These are phyloP conservation scores for Alternaria triticina DNA, from an alignment of 2,329 filamentous ascomycete genomes.

Conservation along the genomic window DNA sequence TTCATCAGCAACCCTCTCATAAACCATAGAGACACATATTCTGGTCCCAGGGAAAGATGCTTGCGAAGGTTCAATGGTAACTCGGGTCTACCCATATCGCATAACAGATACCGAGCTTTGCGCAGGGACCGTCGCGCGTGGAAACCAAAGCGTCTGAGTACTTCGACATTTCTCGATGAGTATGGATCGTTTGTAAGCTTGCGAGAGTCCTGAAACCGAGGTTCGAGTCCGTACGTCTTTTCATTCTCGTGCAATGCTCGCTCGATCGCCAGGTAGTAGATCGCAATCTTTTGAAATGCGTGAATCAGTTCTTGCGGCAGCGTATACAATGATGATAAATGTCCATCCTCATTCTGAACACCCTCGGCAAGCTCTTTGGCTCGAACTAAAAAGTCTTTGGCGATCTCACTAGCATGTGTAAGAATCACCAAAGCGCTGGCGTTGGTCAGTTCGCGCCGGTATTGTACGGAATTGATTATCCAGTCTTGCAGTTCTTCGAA, in stretches of 20 bases:
- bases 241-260: constrained; percentile 28
- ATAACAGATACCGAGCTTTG: constrained; percentile 30
- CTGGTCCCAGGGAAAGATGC: constrained; percentile 32
- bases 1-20: constrained; percentile 39
- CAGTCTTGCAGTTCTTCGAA: constrained; percentile 23
- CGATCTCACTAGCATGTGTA: constrained; percentile 14
- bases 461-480: constrained; percentile 27
- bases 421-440: constrained; percentile 22
- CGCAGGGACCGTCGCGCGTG: constrained; percentile 17
- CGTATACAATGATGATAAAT: constrained; percentile 33
- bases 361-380: constrained; percentile 33
- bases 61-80: constrained; percentile 13
- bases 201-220: background rate
- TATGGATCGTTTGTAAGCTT: constrained; percentile 7
- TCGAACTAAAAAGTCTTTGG: constrained; percentile 16
- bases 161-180: constrained; percentile 16
- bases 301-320: constrained; percentile 31
- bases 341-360: constrained; percentile 32
- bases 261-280: constrained; percentile 37
- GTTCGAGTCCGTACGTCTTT: constrained; percentile 1
- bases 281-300: constrained; percentile 27
- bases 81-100: constrained; percentile 30
- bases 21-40: constrained; percentile 41
- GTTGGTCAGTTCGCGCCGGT: constrained; percentile 28
- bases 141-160: constrained; percentile 26